phyloP scores from a whole-genome alignment of 2,329 filamentous ascomycete species.

The Didymella sp. region DNA sequence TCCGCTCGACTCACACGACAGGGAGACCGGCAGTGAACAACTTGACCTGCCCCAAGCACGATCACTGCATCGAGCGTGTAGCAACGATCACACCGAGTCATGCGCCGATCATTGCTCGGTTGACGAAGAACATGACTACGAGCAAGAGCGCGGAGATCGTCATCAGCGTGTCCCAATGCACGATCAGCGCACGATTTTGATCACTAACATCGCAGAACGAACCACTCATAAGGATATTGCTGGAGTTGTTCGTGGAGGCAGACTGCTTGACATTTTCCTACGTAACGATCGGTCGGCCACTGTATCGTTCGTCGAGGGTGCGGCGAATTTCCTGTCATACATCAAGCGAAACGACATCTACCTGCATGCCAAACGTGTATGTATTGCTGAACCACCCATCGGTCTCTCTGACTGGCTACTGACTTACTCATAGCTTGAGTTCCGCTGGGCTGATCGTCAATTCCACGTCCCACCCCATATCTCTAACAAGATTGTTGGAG shows the following conservation, averaged over 20 bases:
- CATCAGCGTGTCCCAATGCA: conserved; percentile 31
- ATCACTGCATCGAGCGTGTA: conserved; percentile 24
- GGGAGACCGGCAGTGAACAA: conserved; percentile 27
- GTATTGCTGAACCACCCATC: conserved; percentile 29
- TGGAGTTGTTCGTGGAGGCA: conserved; percentile 71
- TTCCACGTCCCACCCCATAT: conserved; percentile 70
- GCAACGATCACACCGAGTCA: conserved; percentile 28
- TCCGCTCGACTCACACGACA: conserved; percentile 29
- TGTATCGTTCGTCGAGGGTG: conserved; percentile 73
- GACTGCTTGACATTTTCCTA: conserved; percentile 72
- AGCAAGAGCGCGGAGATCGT: conserved; percentile 5
- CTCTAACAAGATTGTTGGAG: conserved; percentile 66
- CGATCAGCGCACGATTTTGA: conserved; percentile 64
- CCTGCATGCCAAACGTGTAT: conserved; percentile 71
- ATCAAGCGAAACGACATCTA: conserved; percentile 71
- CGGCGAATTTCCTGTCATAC: conserved; percentile 67
- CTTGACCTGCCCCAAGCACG: conserved; percentile 21
- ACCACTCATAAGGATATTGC: conserved; percentile 72
- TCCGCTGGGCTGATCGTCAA: conserved; percentile 75
- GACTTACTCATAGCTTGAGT: conserved; percentile 62
- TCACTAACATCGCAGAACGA: conserved; percentile 67
- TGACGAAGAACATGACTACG: conserved; percentile 27
- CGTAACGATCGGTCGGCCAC: conserved; percentile 67
- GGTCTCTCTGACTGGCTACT: background rate
- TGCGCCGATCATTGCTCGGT: conserved; percentile 20